Evolutionary conservation across 2,329 filamentous ascomycete species (phyloP).

Genomic region (Lachnellula hyalina): DNA sequence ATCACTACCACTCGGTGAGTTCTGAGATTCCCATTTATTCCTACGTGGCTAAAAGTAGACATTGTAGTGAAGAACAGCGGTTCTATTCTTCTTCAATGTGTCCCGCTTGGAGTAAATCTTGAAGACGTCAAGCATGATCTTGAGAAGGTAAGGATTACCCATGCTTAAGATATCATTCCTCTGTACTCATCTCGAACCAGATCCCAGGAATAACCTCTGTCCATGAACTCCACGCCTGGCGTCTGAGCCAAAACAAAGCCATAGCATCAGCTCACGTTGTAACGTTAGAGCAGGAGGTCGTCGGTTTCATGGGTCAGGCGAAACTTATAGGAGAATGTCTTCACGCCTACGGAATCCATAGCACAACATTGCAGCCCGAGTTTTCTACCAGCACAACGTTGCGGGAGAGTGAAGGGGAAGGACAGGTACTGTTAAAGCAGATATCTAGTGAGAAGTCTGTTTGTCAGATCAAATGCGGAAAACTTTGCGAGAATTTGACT

Average conservation of each 20-base stretch:
- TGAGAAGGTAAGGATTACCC: slow-evolving; percentile 46
- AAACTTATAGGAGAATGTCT: slow-evolving; percentile 62
- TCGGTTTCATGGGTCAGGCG: slow-evolving; percentile 55
- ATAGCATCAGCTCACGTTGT: slow-evolving; percentile 67
- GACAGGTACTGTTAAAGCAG: background rate
- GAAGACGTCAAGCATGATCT: slow-evolving; percentile 64
- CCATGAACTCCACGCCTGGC: slow-evolving; percentile 71
- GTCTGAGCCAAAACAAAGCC: slow-evolving; percentile 63
- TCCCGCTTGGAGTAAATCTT: slow-evolving; percentile 53
- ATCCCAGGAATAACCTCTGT: slow-evolving; percentile 62
- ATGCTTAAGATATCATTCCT: background rate
- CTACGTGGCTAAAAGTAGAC: background rate
- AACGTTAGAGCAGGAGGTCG: slow-evolving; percentile 51
- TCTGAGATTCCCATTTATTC: background rate
- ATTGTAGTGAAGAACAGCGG: slow-evolving; percentile 50
- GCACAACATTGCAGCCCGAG: slow-evolving; percentile 66
- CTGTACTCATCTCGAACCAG: slow-evolving; percentile 32
- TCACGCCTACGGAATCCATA: slow-evolving; percentile 69
- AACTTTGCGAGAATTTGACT: background rate
- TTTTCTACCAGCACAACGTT: slow-evolving; percentile 18
- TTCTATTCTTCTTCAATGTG: slow-evolving; percentile 62
- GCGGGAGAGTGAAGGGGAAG: background rate
- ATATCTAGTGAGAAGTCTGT: background rate
- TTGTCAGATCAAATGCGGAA: background rate
- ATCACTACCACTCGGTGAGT: slow-evolving; percentile 48